Conservation (phyloP, 1,284 basidiomycete genomes). For the Ustilago vetiveriae region DNA sequence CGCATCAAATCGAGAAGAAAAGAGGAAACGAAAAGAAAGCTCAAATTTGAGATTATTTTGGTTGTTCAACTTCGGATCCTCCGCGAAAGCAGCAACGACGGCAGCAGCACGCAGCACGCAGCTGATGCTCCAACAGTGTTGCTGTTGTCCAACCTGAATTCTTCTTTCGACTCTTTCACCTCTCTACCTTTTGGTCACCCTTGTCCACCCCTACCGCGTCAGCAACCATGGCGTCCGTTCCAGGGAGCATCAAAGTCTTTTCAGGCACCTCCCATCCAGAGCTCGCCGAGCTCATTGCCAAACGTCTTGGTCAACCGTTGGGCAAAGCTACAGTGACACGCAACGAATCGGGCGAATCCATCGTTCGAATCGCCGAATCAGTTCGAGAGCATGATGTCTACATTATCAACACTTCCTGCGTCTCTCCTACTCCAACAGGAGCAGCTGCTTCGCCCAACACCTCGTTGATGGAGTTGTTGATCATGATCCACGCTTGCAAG, state of each 20-base stretch:
- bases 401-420: constrained; percentile 94
- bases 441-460: constrained; percentile 69
- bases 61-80: too few species aligned
- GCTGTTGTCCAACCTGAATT: too few species aligned
- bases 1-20: background rate
- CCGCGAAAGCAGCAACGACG: too few species aligned
- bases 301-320: constrained; percentile 69
- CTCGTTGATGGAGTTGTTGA: constrained; percentile 93
- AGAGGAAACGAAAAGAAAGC: background rate
- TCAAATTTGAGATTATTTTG: background rate
- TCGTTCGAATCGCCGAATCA: constrained; percentile 90
- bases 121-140: too few species aligned
- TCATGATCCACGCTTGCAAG: constrained; percentile 99
- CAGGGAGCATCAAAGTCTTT: constrained; percentile 48
- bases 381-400: constrained; percentile 99
- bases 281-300: constrained; percentile 90
- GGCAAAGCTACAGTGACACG: constrained; percentile 77
- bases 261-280: constrained; percentile 78
- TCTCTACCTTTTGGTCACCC: constrained; percentile 38
- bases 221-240: constrained; percentile 20
- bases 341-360: constrained; percentile 91
- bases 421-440: constrained; percentile 69
- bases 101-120: too few species aligned
- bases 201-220: constrained; percentile 5
- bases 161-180: too few species aligned